phyloP scores from a whole-genome alignment of 2,329 filamentous ascomycete species.

The Fusarium brevicatenulatum region DNA sequence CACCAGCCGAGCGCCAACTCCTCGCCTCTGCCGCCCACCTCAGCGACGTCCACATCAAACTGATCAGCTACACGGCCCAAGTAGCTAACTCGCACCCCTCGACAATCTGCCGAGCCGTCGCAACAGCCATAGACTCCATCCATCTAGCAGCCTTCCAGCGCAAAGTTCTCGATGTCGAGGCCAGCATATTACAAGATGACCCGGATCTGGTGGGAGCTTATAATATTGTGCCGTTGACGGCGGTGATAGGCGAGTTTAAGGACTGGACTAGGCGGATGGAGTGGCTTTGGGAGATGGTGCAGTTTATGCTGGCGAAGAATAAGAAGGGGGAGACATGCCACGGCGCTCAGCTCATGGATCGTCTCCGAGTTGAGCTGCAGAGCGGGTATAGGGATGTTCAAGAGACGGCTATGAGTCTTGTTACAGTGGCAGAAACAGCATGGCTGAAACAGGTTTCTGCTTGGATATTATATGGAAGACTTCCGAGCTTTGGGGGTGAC shows the following conservation, averaged over 20 bases:
- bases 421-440: slow-evolving; percentile 83
- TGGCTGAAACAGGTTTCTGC: slow-evolving; percentile 92
- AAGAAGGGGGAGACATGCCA: slow-evolving; percentile 59
- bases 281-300: slow-evolving; percentile 81
- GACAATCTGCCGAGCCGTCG: slow-evolving; percentile 87
- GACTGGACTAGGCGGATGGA: slow-evolving; percentile 85
- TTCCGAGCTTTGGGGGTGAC: slow-evolving; percentile 79
- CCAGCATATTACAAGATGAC: slow-evolving; percentile 78
- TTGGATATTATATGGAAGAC: slow-evolving; percentile 88
- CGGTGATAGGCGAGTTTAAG: slow-evolving; percentile 84
- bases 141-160: slow-evolving; percentile 85
- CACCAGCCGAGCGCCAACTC: slow-evolving; percentile 84
- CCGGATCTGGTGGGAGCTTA: slow-evolving; percentile 87
- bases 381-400: slow-evolving; percentile 92
- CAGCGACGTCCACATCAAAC: slow-evolving; percentile 78
- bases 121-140: slow-evolving; percentile 76
- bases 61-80: slow-evolving; percentile 72
- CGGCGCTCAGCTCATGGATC: slow-evolving; percentile 80
- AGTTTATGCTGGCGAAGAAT: slow-evolving; percentile 68
- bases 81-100: slow-evolving; percentile 79
- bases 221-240: slow-evolving; percentile 90
- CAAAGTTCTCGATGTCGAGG: slow-evolving; percentile 87
- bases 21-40: slow-evolving; percentile 80
- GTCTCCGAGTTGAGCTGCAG: slow-evolving; percentile 77
- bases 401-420: slow-evolving; percentile 75